Evolutionary conservation across 352 stramenopile species (phyloP).

Genomic region (Globisporangium carolinianum): DNA sequence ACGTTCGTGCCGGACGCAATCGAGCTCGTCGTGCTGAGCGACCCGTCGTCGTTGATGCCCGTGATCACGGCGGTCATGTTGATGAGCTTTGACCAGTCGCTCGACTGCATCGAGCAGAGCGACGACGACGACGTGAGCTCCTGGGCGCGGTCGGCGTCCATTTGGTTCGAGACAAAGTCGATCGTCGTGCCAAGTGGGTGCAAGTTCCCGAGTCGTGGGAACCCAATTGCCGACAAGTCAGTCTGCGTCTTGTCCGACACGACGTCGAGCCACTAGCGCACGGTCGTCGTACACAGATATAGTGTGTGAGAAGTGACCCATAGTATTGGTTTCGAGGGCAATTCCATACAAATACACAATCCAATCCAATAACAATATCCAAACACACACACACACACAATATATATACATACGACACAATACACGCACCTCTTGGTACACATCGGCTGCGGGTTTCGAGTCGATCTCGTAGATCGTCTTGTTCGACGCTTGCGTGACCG

Average conservation of each 20-base stretch:
- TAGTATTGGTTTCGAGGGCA: background rate
- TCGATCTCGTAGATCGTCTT: slow-evolving; percentile 87
- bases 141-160: slow-evolving; percentile 49
- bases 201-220: slow-evolving; percentile 75
- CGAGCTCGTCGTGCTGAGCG: slow-evolving; percentile 75
- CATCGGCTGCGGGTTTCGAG: slow-evolving; percentile 67
- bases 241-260: slow-evolving; percentile 69
- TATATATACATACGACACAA: background rate
- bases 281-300: background rate
- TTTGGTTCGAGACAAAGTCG: slow-evolving; percentile 70
- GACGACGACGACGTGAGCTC: slow-evolving; percentile 49
- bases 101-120: slow-evolving; percentile 74
- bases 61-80: slow-evolving; percentile 85
- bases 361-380: background rate
- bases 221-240: slow-evolving; percentile 67
- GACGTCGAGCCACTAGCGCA: slow-evolving; percentile 63
- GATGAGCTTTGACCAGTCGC: slow-evolving; percentile 75
- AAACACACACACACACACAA: background rate
- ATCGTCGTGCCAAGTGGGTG: slow-evolving; percentile 79
- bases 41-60: slow-evolving; percentile 76
- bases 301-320: background rate
- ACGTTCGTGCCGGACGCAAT: slow-evolving; percentile 71
- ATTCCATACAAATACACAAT: too few relatives aligned
- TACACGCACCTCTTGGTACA: slow-evolving; percentile 66
- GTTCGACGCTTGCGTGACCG: slow-evolving; percentile 78